Evolutionary conservation across 2,329 filamentous ascomycete genomes (phyloP), one percentile per base, ranked within the genome.

Genomic region (Dothiorella sarmentorum): DNA sequence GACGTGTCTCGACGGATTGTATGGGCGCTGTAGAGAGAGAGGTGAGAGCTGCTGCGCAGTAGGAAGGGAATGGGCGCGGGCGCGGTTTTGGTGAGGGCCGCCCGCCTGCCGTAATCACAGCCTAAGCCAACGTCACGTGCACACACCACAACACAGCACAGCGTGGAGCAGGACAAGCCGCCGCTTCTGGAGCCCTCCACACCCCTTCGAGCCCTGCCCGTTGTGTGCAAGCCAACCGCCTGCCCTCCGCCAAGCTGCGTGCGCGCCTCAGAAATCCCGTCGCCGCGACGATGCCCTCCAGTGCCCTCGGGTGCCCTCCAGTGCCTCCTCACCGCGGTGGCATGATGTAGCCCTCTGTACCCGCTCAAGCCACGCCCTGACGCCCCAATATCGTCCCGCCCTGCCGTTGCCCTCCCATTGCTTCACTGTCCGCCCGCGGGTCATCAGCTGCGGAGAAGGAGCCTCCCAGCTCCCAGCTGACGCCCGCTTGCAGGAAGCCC

Each of bases 1-100:
- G 56, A 47, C 56, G 56, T 57, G 55, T 57, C 29, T 45, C 31
- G 42, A 47, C 42, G 56, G 44, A 49, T 58, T 58, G 56, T 58
- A 29, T 58, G 56, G 44, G 43, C 44, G 56, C 56, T 51, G 43
- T 35, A 37, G 24, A 49, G 53, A 58, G 56, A 51, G 56, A 51
- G 43, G 55, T 47, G 40, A 27, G 53, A 53, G 49, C 49, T 26
- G 49, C 49, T 38, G 49, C 49, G 35, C 49, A 35, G 45, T 52
- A 52, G 35, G 27, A 38, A 44, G 52, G 29, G 17, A 22, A 20
- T 22, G 37, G 40, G 37, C 26, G 52, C 37, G 26, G 26, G 52
- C 33, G 33, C 31, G 51, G 37, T 55, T 55, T 55, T 55, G 37
- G 35, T 55, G 51, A 55, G 51, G 31, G 35, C 22, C 18, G 31